A percentile compares a stretch with the other conserved stretches of the same genome.
Conservation (phyloP, 1,139 yeast genomes). For the Diutina neorugosa region DNA sequence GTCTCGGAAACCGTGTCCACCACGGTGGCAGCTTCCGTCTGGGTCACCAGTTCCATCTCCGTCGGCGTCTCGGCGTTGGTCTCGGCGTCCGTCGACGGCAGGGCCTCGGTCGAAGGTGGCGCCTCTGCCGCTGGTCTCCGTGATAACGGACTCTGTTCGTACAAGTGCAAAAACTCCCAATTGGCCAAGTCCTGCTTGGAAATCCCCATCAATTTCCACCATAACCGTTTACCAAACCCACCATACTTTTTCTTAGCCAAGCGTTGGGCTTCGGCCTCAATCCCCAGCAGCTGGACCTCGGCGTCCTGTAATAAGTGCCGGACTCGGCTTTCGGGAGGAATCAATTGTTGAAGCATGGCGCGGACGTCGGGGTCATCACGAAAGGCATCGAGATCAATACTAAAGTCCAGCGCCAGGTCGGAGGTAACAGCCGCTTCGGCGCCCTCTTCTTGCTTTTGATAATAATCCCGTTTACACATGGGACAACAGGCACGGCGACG, state of each 20-base stretch:
- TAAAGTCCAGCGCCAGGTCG: conserved; percentile 2
- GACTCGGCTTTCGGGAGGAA: conserved; percentile 30
- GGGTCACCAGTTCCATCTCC: not conserved
- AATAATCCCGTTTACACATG: conserved; percentile 67
- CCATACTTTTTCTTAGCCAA: conserved; percentile 24
- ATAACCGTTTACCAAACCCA: conserved; percentile 21
- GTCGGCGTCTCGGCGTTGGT: too few relatives aligned
- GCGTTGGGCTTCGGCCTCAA: conserved; percentile 33
- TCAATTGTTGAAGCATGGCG: conserved; percentile 27
- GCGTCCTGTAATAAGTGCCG: conserved; percentile 21
- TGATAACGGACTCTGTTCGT: conserved; percentile 10
- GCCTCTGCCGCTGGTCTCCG: not conserved
- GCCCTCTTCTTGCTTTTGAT: conserved; percentile 15
- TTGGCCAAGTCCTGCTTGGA: conserved; percentile 32
- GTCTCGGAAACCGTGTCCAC: not conserved
- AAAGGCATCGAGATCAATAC: conserved; percentile 29
- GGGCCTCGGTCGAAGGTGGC: not conserved
- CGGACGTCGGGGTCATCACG: conserved; percentile 28
- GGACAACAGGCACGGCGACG: conserved; percentile 76
- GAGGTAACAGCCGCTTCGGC: conserved; percentile 6
- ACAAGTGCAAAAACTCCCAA: conserved; percentile 37
- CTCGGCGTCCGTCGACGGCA: not conserved
- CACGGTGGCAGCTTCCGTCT: not conserved
- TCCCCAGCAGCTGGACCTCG: conserved; percentile 15
- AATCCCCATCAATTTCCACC: conserved; percentile 49